Percentiles rank a stretch among this genome's conserved stretches.
Conservation (phyloP, 2,329 filamentous ascomycete genomes). For the Erysiphe neolycopersici region DNA sequence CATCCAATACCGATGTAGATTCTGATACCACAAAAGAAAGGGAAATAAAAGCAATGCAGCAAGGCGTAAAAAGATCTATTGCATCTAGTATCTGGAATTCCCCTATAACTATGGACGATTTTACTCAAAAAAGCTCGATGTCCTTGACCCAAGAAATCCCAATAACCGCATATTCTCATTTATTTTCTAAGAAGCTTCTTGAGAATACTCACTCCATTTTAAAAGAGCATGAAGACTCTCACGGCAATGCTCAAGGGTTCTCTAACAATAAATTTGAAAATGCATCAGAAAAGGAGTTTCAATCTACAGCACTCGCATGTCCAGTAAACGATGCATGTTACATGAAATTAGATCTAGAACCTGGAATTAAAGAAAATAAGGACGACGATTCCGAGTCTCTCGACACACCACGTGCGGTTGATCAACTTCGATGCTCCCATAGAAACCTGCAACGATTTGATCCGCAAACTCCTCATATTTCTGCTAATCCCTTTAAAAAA, state of each 20-base stretch:
- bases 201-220: background rate
- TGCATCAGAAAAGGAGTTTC: background rate
- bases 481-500: conserved; percentile 10
- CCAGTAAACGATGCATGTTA: conserved; percentile 6
- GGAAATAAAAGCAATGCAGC: background rate
- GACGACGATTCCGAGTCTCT: conserved; percentile 7
- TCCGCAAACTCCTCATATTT: conserved; percentile 11
- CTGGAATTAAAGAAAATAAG: background rate
- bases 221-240: background rate
- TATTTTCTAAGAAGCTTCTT: background rate
- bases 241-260: background rate
- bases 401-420: conserved; percentile 3
- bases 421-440: background rate
- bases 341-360: conserved; percentile 5
- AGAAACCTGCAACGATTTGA: conserved; percentile 2
- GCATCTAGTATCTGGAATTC: background rate
- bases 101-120: conserved; percentile 3
- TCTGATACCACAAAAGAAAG: background rate
- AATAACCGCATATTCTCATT: conserved; percentile 7
- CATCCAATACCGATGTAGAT: background rate
- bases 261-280: background rate
- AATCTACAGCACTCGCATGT: conserved; percentile 8
- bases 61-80: background rate
- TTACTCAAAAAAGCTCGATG: conserved; percentile 8
- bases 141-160: conserved; percentile 11